A percentile compares a stretch with the other conserved stretches of the same genome.
These are phyloP conservation scores for Canavalia gladiata DNA, from an alignment of 306 rosid species.

Conservation along the genomic window DNA sequence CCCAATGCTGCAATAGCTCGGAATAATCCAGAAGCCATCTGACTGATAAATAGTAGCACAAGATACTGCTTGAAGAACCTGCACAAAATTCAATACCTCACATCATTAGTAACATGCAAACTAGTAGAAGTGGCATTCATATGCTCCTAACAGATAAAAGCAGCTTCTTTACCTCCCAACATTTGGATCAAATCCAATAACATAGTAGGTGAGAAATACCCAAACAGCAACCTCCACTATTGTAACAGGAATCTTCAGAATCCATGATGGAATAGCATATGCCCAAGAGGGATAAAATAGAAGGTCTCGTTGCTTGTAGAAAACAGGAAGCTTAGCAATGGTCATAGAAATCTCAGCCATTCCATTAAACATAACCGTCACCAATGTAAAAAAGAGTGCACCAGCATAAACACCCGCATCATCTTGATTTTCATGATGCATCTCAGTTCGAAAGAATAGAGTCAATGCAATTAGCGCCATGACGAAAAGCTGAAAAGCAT, in stretches of 20 bases:
- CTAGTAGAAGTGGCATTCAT: not conserved
- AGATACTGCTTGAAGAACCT: slow-evolving; percentile 64
- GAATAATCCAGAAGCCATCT: slow-evolving; percentile 63
- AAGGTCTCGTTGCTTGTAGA: slow-evolving; percentile 77
- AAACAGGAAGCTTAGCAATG: slow-evolving; percentile 67
- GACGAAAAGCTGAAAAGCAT: slow-evolving; percentile 57
- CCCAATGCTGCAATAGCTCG: slow-evolving; percentile 57
- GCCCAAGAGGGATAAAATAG: slow-evolving; percentile 73
- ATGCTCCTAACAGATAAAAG: slow-evolving; percentile 15
- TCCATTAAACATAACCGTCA: slow-evolving; percentile 65
- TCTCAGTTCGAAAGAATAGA: slow-evolving; percentile 71
- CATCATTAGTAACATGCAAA: slow-evolving; percentile 25
- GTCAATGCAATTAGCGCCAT: slow-evolving; percentile 69
- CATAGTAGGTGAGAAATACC: slow-evolving; percentile 69
- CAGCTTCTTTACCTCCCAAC: slow-evolving; percentile 55
- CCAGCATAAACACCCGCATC: slow-evolving; percentile 73
- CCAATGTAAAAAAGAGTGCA: slow-evolving; percentile 61
- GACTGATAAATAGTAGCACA: slow-evolving; percentile 49
- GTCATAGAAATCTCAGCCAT: slow-evolving; percentile 64
- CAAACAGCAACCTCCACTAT: slow-evolving; percentile 59
- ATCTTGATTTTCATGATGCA: slow-evolving; percentile 54
- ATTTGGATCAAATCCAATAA: slow-evolving; percentile 70
- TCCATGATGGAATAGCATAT: slow-evolving; percentile 68
- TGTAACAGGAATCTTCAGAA: slow-evolving; percentile 67
- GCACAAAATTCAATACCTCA: slow-evolving; percentile 27